Evolutionary conservation across 306 rosid genomes (phyloP), one percentile per base, ranked within the genome.

Genomic region (Cercis canadensis): DNA sequence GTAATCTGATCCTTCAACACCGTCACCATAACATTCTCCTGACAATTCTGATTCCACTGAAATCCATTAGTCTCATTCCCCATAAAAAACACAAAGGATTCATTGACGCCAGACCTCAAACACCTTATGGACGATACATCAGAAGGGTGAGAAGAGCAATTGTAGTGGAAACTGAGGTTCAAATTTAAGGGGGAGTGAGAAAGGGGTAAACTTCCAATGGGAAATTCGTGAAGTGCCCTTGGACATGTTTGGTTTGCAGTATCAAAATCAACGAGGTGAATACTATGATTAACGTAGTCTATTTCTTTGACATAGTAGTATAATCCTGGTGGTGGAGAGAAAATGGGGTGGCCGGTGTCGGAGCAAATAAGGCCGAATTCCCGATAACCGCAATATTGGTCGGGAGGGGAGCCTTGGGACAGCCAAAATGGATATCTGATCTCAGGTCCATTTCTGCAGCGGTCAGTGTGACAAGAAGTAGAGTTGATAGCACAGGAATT

Each of bases 41-140:
- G 10, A 4, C 86, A 82, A 15, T 12, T 57, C 70, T 39, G n/a
- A 0, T 61, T 57, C 82, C 80, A 77, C 2, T 73, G 80, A 37
- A 77, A 82, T 36, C 67, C 74, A 2, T 10, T 5, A 11, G 62
- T 57, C 56, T 77, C 75, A 17, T 63, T 62, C 50, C 77, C 82
- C 77, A 1, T n/a, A 52, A 57, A 47, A 66, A 73, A 82, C 57
- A 77, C 86, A 77, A 77, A 82, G 18, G 86, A 82, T 70, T 50
- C 39, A 0, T 54, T 62, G 3, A 0, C 6, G 8, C 68, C 80
- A 57, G 44, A 46, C 5, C 69, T 69, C 52, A 77, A 53, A 15
- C 86, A 77, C 49, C 14, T 6, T 10, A 77, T 74, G 4, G 51
- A 50, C 16, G 82, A 5, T 4, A 39, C 60, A 34, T 6, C 46